These are phyloP conservation scores for Hyphopichia khmerensis DNA, from an alignment of 1,139 yeast species.

Conservation along the genomic window DNA sequence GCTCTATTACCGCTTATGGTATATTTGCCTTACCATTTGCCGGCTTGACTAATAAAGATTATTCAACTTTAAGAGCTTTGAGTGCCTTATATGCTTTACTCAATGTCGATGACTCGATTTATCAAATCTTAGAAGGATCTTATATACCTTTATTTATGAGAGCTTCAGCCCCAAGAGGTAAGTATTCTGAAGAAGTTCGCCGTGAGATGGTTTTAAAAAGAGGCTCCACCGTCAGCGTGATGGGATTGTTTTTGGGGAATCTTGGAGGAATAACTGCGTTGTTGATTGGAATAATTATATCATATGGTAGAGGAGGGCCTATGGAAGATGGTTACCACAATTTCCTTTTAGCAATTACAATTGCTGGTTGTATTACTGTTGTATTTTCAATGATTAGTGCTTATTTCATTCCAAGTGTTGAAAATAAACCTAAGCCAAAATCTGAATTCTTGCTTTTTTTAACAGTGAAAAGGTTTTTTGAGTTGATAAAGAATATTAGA, in stretches of 20 bases:
- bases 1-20: constrained; percentile 34
- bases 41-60: constrained; percentile 23
- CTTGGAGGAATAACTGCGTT: constrained; percentile 42
- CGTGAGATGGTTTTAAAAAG: constrained; percentile 25
- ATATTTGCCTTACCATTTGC: constrained; percentile 39
- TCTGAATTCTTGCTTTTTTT: constrained; percentile 22
- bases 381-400: constrained; percentile 26
- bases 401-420: constrained; percentile 31
- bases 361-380: constrained; percentile 39
- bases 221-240: constrained; percentile 39
- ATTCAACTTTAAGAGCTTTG: constrained; percentile 23
- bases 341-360: constrained; percentile 39
- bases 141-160: constrained; percentile 47
- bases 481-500: constrained; percentile 23
- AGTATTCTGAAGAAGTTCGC: constrained; percentile 24
- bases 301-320: constrained; percentile 28
- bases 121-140: constrained; percentile 43
- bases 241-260: constrained; percentile 39
- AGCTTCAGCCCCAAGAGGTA: constrained; percentile 16
- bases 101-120: constrained; percentile 29
- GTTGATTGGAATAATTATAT: constrained; percentile 39
- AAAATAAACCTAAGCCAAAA: constrained; percentile 26
- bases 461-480: constrained; percentile 25
- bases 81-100: constrained; percentile 30
- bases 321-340: constrained; percentile 31